Base-by-base conservation (phyloP, 345 rosid genomes). In the Limnanthes douglasii region DNA sequence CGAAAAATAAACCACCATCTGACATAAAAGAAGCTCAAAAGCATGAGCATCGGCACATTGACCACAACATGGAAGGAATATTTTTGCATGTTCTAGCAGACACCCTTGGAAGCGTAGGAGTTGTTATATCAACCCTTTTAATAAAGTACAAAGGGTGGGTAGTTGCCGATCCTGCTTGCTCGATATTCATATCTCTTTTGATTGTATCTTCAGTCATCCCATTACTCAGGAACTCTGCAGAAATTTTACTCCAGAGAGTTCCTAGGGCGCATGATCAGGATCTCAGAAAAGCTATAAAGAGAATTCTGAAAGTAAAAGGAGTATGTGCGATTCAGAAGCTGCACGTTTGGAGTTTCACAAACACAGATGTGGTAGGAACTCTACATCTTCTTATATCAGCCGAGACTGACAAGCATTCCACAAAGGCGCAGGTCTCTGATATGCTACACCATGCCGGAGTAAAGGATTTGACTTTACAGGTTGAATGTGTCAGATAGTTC, bases 1-100 rank as follows among this genome's bases (percentile, higher is more conserved):
- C 31, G 15, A 12, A 13, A n/a, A 33, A 6, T n/a, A 43, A 45
- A 3, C 4, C 22, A 19, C 27, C 15, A 34, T 46, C 59, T 20
- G 43, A 44, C 15, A 47, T 53, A 19, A 33, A 37, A 33, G 39
- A 31, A 19, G 15, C 31, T 2, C 37, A 37, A 18, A 62, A 61
- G 35, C 57, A 34, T 18, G 68, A 66, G 27, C 80, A 62, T 61
- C 69, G 7, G 13, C 94, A 86, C 60, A 68, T 88, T 34, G 95
- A 88, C 56, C 97, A 88, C 72, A 88, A 88, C 59, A 83, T 88
- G 97, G 97, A 88, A 66, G 97, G 97, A 27, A 88, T 88, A 33
- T 88, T 88, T 59, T 64, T 88, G 45, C 97, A 88, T 47, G 90
- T 88, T 44, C 59, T 83, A 45, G 97, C 97, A 28, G 97, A 88